Evolutionary conservation across 1,139 yeast species (phyloP), one percentile per base, ranked within the genome.

Genomic region (Protomyces inouyei): DNA sequence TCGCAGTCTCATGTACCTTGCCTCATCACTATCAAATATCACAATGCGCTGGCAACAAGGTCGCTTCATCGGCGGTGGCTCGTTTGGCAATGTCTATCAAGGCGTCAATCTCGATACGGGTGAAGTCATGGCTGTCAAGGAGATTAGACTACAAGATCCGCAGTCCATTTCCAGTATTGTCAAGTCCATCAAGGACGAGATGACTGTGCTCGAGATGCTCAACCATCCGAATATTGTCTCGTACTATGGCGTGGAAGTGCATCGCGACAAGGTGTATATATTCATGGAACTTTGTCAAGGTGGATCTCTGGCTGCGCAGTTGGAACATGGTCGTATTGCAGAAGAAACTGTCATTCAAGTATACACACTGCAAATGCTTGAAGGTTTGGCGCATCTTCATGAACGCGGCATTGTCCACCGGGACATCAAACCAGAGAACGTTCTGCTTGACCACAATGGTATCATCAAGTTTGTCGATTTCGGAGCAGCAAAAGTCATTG

Each of bases 201-300:
- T 93, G 98, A 88, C 96, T 0, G 97, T 93, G 3, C 78, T 93
- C 71, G 98, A 93, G 75, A 89, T 92, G 87, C 80, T 93, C 69
- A 87, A 91, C 68, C 98, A 93, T 76, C 98, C 98, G 8, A 93
- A 93, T 73, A 88, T 93, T 70, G 98, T 93, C 9, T 97, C 92
- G 73, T 93, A 93, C 73, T 92, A 85, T 73, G 98, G 98, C 55
- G 97, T 93, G 48, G 98, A 93, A 75, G 97, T 93, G 3, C 98
- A 93, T 74, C 83, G 98, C 65, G 98, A 93, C 75, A 85, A 90
- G 69, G 98, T 93, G 25, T 92, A 90, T 74, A 87, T 93, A 52
- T 95, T 93, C 73, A 93, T 95, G 98, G 99, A 93, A 76, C 91
- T 84, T 76, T 95, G 98, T 77, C 95, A 92, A 73, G 97, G 97